Evolutionary conservation across 768 basidiomycete species (phyloP).

Genomic region (Gelatoporia subvermispora): DNA sequence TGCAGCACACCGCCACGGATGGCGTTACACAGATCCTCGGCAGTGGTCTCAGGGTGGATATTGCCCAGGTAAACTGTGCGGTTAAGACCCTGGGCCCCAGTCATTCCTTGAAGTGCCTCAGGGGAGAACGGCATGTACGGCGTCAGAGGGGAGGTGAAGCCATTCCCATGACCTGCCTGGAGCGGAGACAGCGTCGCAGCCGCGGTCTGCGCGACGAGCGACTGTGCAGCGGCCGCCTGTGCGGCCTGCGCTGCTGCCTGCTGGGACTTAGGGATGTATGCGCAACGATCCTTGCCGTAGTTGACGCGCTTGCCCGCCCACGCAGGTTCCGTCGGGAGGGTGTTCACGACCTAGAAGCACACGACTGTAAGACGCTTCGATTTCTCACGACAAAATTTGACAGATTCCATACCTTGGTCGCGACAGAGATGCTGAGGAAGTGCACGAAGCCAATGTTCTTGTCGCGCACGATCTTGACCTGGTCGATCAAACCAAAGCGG

Average conservation of each 20-base stretch:
- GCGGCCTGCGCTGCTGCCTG: slow-evolving; percentile 85
- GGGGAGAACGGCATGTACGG: slow-evolving; percentile 36
- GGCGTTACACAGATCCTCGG: slow-evolving; percentile 94
- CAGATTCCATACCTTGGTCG: slow-evolving; percentile 74
- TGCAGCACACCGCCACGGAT: slow-evolving; percentile 96
- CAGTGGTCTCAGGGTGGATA: slow-evolving; percentile 91
- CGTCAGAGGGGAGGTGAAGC: slow-evolving; percentile 22
- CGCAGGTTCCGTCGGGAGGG: slow-evolving; percentile 83
- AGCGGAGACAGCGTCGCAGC: slow-evolving; percentile 31
- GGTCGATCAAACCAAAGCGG: slow-evolving; percentile 93
- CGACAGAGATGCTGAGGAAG: slow-evolving; percentile 91
- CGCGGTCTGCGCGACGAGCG: slow-evolving; percentile 48
- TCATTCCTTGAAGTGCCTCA: slow-evolving; percentile 48
- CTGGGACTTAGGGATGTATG: slow-evolving; percentile 94
- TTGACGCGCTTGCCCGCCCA: slow-evolving; percentile 98
- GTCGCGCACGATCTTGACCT: slow-evolving; percentile 98
- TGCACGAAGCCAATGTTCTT: slow-evolving; percentile 99
- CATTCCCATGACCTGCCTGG: slow-evolving; percentile 20
- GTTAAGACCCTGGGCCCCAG: slow-evolving; percentile 61
- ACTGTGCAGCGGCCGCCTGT: slow-evolving; percentile 82
- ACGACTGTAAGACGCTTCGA: neutral
- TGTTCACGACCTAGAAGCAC: slow-evolving; percentile 75
- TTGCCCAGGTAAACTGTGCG: slow-evolving; percentile 94
- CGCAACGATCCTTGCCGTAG: slow-evolving; percentile 98
- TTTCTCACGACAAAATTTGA: neutral